Conservation (phyloP, 306 rosid species). For the Medicago lupulina region DNA sequence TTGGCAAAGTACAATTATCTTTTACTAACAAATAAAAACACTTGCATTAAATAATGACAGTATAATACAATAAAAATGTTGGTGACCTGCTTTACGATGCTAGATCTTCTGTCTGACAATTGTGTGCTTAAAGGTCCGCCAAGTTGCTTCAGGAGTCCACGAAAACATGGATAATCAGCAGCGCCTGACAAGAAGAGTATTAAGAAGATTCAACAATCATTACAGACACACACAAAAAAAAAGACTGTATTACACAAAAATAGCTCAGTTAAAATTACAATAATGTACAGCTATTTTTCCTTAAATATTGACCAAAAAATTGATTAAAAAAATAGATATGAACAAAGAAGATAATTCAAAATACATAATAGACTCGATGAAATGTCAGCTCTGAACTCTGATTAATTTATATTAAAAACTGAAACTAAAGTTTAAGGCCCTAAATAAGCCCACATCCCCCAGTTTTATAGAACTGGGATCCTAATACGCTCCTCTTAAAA, state of each 20-base stretch:
- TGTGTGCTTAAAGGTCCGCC: constrained; percentile 91
- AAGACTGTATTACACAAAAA: constrained; percentile 1
- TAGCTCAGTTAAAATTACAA: constrained; percentile 27
- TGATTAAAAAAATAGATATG: constrained; percentile 13
- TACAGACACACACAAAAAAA: not conserved
- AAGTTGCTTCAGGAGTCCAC: constrained; percentile 95
- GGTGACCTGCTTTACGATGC: constrained; percentile 94
- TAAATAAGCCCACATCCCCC: not conserved
- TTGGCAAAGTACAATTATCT: constrained; percentile 7
- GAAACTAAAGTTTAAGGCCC: constrained; percentile 23
- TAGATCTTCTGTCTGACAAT: constrained; percentile 97
- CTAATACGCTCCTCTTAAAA: constrained; percentile 12
- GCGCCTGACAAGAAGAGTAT: constrained; percentile 68
- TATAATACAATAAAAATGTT: constrained; percentile 26
- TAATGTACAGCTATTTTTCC: constrained; percentile 21
- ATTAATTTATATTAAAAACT: constrained; percentile 28
- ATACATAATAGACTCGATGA: constrained; percentile 20
- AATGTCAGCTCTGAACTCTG: not conserved
- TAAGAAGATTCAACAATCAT: constrained; percentile 25
- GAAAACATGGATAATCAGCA: constrained; percentile 85
- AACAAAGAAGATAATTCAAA: constrained; percentile 27
- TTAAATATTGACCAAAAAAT: constrained; percentile 6
- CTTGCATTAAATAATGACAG: constrained; percentile 7
- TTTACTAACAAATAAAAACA: constrained; percentile 7
- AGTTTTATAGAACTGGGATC: constrained; percentile 26